These are phyloP conservation scores for Fusarium lateritium DNA, from an alignment of 2,329 filamentous ascomycete genomes.

Conservation along the genomic window DNA sequence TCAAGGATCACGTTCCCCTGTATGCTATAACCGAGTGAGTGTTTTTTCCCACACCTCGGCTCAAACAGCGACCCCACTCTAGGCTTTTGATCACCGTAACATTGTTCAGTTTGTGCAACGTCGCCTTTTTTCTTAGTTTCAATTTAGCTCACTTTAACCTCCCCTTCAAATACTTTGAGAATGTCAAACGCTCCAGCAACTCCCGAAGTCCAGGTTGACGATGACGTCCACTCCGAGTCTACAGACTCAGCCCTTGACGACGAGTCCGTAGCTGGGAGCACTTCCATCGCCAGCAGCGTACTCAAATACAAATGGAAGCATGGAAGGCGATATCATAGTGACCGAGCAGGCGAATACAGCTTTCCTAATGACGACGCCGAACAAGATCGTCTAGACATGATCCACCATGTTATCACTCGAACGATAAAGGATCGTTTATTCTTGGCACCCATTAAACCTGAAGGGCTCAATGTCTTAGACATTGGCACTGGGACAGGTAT, in stretches of 20 bases:
- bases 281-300: constrained; percentile 26
- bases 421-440: constrained; percentile 55
- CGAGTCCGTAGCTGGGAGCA: background rate
- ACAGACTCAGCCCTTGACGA: constrained; percentile 1
- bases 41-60: background rate
- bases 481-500: constrained; percentile 62
- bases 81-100: background rate
- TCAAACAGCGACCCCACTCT: background rate
- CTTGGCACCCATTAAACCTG: constrained; percentile 55
- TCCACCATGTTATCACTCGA: constrained; percentile 54
- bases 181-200: background rate
- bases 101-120: background rate
- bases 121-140: too few relatives aligned
- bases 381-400: constrained; percentile 58
- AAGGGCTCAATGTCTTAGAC: constrained; percentile 59
- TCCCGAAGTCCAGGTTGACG: constrained; percentile 33
- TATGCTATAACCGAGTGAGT: background rate
- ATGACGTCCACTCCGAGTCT: background rate
- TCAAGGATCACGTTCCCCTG: background rate
- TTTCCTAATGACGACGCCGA: constrained; percentile 58
- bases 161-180: rapidly evolving
- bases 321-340: constrained; percentile 59
- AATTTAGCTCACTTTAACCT: too few relatives aligned
- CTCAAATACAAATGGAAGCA: constrained; percentile 51
- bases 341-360: constrained; percentile 55